Evolutionary conservation across 2,329 filamentous ascomycete species (phyloP).

Genomic region (Akanthomyces dipterigenus): DNA sequence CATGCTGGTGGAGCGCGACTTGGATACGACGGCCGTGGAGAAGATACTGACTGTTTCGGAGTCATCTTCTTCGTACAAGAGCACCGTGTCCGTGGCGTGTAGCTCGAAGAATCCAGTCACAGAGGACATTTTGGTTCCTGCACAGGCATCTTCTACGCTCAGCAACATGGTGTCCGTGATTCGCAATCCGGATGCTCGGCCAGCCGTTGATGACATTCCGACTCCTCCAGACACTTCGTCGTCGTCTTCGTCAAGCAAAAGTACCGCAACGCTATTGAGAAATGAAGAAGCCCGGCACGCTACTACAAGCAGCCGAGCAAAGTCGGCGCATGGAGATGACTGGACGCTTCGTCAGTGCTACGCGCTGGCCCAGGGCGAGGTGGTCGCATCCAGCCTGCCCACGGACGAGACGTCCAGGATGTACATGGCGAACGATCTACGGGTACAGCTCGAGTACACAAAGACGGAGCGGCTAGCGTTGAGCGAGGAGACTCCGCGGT

Average conservation of each 20-base stretch:
- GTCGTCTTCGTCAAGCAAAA: background rate
- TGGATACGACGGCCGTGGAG: background rate
- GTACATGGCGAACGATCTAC: background rate
- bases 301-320: background rate
- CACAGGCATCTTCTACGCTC: too few relatives aligned
- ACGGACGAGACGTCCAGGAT: background rate
- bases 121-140: too few relatives aligned
- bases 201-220: background rate
- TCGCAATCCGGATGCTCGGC: background rate
- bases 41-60: background rate
- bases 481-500: background rate
- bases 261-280: background rate
- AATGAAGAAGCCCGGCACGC: background rate
- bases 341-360: background rate
- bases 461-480: background rate
- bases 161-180: background rate
- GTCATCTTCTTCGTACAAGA: background rate
- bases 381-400: background rate
- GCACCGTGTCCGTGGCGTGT: too few relatives aligned
- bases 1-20: background rate
- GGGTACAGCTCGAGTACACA: constrained; percentile 3
- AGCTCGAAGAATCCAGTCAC: too few relatives aligned
- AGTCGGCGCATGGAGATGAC: background rate
- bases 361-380: constrained; percentile 1
- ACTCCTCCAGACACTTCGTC: background rate